Evolutionary conservation across 176 grass and related monocot species (phyloP), one percentile per base, ranked within the genome.

Genomic region (Secale cereale): DNA sequence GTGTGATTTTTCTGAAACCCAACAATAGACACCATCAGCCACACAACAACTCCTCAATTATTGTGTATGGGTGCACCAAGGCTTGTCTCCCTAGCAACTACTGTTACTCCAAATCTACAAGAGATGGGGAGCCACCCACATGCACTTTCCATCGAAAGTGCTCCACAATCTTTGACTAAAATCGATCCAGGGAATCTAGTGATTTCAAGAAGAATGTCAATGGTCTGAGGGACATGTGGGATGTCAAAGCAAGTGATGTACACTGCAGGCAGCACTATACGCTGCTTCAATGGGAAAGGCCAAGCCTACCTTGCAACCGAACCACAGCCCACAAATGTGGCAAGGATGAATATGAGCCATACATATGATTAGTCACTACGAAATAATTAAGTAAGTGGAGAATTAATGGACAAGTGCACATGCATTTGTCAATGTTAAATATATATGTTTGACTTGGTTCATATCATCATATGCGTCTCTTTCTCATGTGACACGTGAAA

Each of bases 81-180:
- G 2, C 13, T 60, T 82, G 71, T 33, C 61, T 60, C 25, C 27
- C 27, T 27, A 32, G 76, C 26, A 5, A 68, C 78, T 30, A 78
- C 74, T 56, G 52, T 22, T 56, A 22, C 50, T 37, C 16, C 43
- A 57, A 32, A 62, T 61, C 57, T 54, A 54, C 68, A 81, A 25
- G 57, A 81, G 74, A 59, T 69, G 77, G 20, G 19, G 52, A 56
- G 52, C 7, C 52, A 56, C 8, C 52, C 52, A 22, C 19, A 56
- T 60, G 20, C 19, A 17, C 45, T 76, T 65, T 63, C 64, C 66
- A 65, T 70, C 41, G 39, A 84, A 84, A 66, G 67, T 89, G 82
- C 59, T 67, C 35, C 81, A 57, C 13, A 50, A 74, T 50, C 41
- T 75, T 70, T 60, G 77, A 80, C 76, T 1, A 17, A 64, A 48